Evolutionary conservation across 2,329 filamentous ascomycete genomes (phyloP).

Genomic region (Neospermospora avenae): DNA sequence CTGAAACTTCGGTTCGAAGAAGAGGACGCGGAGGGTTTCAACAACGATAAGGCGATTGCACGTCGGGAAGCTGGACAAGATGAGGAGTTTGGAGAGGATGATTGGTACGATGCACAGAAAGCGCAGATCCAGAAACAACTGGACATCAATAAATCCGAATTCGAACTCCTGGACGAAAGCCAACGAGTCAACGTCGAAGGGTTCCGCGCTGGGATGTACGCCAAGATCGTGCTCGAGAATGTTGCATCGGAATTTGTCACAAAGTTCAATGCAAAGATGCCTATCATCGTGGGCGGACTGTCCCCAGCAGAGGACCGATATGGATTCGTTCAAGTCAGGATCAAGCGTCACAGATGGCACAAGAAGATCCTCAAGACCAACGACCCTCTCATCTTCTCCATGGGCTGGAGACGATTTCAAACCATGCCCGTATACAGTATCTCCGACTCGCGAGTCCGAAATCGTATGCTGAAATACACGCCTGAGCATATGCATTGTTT

Average conservation of each 20-base stretch:
- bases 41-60: slow-evolving; percentile 81
- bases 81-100: slow-evolving; percentile 88
- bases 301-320: slow-evolving; percentile 92
- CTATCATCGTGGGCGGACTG: slow-evolving; percentile 87
- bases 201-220: slow-evolving; percentile 88
- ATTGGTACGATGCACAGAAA: slow-evolving; percentile 98
- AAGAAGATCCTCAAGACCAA: slow-evolving; percentile 99
- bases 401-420: slow-evolving; percentile 96
- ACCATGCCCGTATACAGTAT: slow-evolving; percentile 91
- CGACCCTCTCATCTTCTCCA: slow-evolving; percentile 93
- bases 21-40: slow-evolving; percentile 94
- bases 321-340: slow-evolving; percentile 90
- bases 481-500: slow-evolving; percentile 99
- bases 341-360: slow-evolving; percentile 98
- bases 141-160: slow-evolving; percentile 94
- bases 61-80: slow-evolving; percentile 67
- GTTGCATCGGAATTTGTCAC: slow-evolving; percentile 88
- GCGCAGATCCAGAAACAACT: slow-evolving; percentile 91
- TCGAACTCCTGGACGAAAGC: slow-evolving; percentile 78
- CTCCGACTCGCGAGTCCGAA: slow-evolving; percentile 86
- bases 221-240: slow-evolving; percentile 81
- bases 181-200: slow-evolving; percentile 85
- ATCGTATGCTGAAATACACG: slow-evolving; percentile 98
- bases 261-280: slow-evolving; percentile 77
- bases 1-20: slow-evolving; percentile 93